Base-by-base conservation (phyloP, 352 stramenopile genomes). In the Phytophthora citricola region DNA sequence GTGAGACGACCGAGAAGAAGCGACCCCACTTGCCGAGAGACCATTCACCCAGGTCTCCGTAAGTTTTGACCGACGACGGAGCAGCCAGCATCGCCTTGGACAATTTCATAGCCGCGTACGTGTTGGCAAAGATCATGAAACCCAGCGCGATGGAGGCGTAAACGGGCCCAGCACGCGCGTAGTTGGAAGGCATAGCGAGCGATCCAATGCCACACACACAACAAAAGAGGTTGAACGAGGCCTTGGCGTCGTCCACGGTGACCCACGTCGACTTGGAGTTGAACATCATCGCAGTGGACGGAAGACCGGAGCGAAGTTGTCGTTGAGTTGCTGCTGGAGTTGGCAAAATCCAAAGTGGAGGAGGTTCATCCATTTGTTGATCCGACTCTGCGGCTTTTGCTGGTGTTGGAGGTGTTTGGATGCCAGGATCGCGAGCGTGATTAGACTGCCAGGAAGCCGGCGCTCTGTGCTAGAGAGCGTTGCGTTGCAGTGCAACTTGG, bases 41-140 rank as follows among this genome's bases (percentile, higher is more conserved):
- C 61, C 61, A 69, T 38, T 69, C 61, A 5, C 61, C 61, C 2
- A 69, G 38, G 9, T 69, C 61, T 17, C 52, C 61, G 53, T 69
- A 69, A 0, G 61, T 69, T 27, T 69, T 69, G 53, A 69, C 61
- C 4, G 61, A 69, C 20, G 61, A 69, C 29, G 61, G 61, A 41
- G 53, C 61, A 2, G 61, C 61, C 3, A 69, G 44, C 61, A 69
- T 69, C 2, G 53, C 61, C 61, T 58, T 69, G 36, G 61, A 69
- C 29, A 69, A 29, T 43, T 69, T 69, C 36, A 69, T 69, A 38
- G 61, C 61, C 0, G 61, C 61, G 53, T 58, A 64, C 45, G 61
- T 69, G 61, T 69, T 69, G 34, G 61, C 53, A 34, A 69, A 69
- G 38, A 69, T 69, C 61, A 69, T 69, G 45, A 69, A 69, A 22